Percentiles rank a stretch among this genome's conserved stretches.
Evolutionary conservation across 306 rosid species (phyloP).

Genomic region (Mimosa pudica): DNA sequence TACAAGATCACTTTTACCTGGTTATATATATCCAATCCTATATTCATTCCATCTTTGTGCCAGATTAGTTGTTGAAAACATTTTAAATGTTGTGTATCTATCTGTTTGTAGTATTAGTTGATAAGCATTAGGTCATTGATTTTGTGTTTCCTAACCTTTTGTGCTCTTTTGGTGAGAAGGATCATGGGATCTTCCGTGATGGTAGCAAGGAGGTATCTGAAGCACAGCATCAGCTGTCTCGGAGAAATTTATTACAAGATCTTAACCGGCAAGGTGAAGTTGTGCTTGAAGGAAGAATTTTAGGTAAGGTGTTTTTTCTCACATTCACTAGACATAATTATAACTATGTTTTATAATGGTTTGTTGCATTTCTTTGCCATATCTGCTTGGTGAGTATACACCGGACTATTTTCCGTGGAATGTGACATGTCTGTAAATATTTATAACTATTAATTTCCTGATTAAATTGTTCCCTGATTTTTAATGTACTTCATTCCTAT

Average conservation of each 20-base stretch:
- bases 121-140: slow-evolving; percentile 31
- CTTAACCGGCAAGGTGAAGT: slow-evolving; percentile 98
- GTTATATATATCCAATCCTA: background rate
- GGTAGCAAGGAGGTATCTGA: slow-evolving; percentile 81
- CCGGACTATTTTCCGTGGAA: slow-evolving; percentile 16
- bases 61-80: slow-evolving; percentile 8
- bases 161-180: slow-evolving; percentile 53
- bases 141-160: slow-evolving; percentile 32
- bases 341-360: slow-evolving; percentile 25
- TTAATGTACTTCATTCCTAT: slow-evolving; percentile 16
- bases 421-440: background rate
- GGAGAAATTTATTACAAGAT: slow-evolving; percentile 87
- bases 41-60: background rate
- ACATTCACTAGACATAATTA: slow-evolving; percentile 7
- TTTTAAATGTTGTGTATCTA: slow-evolving; percentile 11
- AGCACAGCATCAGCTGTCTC: slow-evolving; percentile 56
- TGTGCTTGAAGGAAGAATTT: slow-evolving; percentile 91
- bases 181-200: slow-evolving; percentile 96
- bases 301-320: slow-evolving; percentile 50
- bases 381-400: background rate
- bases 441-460: slow-evolving; percentile 24
- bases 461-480: slow-evolving; percentile 8
- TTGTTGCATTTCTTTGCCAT: slow-evolving; percentile 27
- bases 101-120: slow-evolving; percentile 3
- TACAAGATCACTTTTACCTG: background rate